Evolutionary conservation across 1,284 basidiomycete genomes (phyloP).

Genomic region (Fomitiporia mediterranea): DNA sequence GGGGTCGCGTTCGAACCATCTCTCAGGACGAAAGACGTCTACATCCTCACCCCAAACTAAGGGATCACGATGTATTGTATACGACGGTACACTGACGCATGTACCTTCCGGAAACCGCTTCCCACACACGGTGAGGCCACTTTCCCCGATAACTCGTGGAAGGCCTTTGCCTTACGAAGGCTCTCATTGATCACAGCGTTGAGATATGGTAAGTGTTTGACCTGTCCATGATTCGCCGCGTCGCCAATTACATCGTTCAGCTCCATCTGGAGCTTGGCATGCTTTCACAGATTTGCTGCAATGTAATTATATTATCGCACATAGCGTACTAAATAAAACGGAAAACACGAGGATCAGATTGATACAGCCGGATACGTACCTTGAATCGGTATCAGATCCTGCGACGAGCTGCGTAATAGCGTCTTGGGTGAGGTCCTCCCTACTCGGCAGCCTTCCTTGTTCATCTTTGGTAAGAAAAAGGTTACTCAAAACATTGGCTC

Average conservation of each 20-base stretch:
- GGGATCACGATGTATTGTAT: conserved; percentile 71
- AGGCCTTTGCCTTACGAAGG: conserved; percentile 75
- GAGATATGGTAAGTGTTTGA: conserved; percentile 71
- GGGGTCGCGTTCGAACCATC: conserved; percentile 72
- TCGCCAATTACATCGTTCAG: conserved; percentile 70
- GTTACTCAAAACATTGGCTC: conserved; percentile 16
- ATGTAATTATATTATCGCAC: conserved; percentile 85
- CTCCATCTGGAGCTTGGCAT: conserved; percentile 73
- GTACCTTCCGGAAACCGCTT: conserved; percentile 67
- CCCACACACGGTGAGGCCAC: conserved; percentile 57
- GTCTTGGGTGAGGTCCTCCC: conserved; percentile 47
- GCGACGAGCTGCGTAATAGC: conserved; percentile 47
- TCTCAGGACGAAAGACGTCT: conserved; percentile 73
- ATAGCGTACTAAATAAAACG: conserved; percentile 55
- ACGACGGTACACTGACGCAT: conserved; percentile 69
- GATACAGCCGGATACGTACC: no score
- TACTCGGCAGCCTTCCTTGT: conserved; percentile 41
- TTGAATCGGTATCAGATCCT: conserved; percentile 38
- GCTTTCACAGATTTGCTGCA: conserved; percentile 58
- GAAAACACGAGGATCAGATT: background rate
- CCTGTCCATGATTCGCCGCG: conserved; percentile 50
- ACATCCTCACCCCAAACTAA: conserved; percentile 74
- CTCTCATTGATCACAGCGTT: conserved; percentile 82
- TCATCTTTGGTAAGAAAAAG: conserved; percentile 39
- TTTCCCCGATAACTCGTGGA: conserved; percentile 70